These are phyloP conservation scores for Anaeromyces robustus DNA, from an alignment of 192 early-diverging fungal genomes.

Conservation along the genomic window DNA sequence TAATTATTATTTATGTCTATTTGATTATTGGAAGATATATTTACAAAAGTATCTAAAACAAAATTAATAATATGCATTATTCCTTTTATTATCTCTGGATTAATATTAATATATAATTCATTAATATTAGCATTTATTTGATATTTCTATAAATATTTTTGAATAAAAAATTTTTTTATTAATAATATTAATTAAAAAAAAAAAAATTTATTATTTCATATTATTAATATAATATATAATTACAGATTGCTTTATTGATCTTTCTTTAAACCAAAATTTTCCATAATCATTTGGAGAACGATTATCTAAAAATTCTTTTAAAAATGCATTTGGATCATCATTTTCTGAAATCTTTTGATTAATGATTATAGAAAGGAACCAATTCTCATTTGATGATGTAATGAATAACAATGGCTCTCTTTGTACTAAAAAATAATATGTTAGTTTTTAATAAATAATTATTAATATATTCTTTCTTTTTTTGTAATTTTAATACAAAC, in stretches of 20 bases:
- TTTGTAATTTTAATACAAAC: too few relatives aligned
- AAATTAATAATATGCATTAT: neutral
- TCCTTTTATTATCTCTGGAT: neutral
- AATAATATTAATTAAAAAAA: too few relatives aligned
- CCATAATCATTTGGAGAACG: neutral
- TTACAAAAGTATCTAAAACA: neutral
- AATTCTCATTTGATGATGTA: neutral
- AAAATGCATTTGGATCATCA: neutral
- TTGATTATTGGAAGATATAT: neutral
- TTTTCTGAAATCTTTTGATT: neutral
- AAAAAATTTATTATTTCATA: too few relatives aligned
- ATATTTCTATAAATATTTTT: neutral
- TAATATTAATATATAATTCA: neutral
- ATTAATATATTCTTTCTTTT: too few relatives aligned
- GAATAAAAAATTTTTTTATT: too few relatives aligned
- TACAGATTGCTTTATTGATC: neutral
- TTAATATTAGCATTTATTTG: neutral
- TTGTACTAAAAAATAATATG: neutral
- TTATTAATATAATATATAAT: neutral
- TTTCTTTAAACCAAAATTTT: neutral
- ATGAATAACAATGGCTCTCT: neutral
- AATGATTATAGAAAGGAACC: neutral
- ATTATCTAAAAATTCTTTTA: neutral
- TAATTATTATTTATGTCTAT: neutral
- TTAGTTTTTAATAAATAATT: too few relatives aligned